These are phyloP conservation scores for Venturia carpophila DNA, from an alignment of 2,329 filamentous ascomycete species.

Conservation along the genomic window DNA sequence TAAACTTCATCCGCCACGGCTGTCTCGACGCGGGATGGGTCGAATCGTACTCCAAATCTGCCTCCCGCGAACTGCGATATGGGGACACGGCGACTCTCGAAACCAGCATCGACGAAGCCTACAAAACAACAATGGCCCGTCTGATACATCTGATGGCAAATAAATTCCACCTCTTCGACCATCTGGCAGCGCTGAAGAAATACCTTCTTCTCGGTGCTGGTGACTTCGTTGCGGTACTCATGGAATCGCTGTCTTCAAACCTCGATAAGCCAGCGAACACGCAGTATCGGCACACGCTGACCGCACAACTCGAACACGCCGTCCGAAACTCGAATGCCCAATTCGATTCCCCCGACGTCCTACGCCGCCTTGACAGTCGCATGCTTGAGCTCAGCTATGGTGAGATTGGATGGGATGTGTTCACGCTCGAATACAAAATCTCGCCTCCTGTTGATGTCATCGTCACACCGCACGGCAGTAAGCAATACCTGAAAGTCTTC, in stretches of 20 bases:
- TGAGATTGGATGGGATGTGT: conserved; percentile 98
- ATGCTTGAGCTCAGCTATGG: conserved; percentile 96
- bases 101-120: conserved; percentile 90
- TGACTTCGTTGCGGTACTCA: conserved; percentile 92
- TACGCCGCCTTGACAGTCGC: conserved; percentile 86
- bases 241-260: conserved; percentile 91
- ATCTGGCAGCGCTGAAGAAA: conserved; percentile 83
- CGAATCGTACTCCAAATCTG: conserved; percentile 84
- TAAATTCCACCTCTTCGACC: conserved; percentile 92
- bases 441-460: conserved; percentile 95
- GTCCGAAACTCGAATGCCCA: conserved; percentile 96
- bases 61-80: conserved; percentile 85
- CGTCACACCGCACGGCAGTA: conserved; percentile 88
- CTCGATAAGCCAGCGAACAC: conserved; percentile 92
- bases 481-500: conserved; percentile 97
- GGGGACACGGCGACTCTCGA: conserved; percentile 89
- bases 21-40: conserved; percentile 94
- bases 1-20: conserved; percentile 96
- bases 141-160: conserved; percentile 87
- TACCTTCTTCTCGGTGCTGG: conserved; percentile 92
- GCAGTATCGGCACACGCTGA: conserved; percentile 92
- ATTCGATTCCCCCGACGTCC: conserved; percentile 84
- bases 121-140: conserved; percentile 95
- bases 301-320: conserved; percentile 94
- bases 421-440: conserved; percentile 97